Conservation (phyloP, 208 protist species). For the Hexamita inflata region DNA sequence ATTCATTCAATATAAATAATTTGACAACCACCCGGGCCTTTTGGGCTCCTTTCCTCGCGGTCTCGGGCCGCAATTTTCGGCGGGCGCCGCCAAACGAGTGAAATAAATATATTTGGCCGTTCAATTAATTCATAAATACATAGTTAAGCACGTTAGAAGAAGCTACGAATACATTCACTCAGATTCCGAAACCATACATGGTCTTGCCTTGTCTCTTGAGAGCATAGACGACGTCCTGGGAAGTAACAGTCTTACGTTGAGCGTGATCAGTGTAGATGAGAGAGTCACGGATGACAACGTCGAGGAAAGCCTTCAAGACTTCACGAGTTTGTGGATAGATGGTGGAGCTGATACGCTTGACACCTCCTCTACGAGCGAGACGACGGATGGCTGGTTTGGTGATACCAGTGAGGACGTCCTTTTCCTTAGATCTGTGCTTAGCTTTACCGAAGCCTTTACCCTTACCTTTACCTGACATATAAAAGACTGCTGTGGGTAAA, state of each 20-base stretch:
- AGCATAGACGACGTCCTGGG: conserved; percentile 78
- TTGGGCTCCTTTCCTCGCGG: too few relatives aligned
- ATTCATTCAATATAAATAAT: too few relatives aligned
- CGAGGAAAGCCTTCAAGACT: conserved; percentile 69
- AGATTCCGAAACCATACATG: conserved; percentile 70
- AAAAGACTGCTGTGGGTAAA: too few relatives aligned
- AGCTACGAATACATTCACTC: too few relatives aligned
- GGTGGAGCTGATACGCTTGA: conserved; percentile 65
- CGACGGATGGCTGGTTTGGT: conserved; percentile 58
- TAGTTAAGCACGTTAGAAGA: too few relatives aligned
- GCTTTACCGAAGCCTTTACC: conserved; percentile 23
- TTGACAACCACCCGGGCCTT: too few relatives aligned
- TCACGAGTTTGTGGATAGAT: conserved; percentile 73
- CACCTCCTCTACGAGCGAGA: conserved; percentile 66
- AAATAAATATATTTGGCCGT: too few relatives aligned
- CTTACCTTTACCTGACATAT: conserved; percentile 23
- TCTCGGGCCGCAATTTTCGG: too few relatives aligned
- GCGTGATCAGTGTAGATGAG: conserved; percentile 81
- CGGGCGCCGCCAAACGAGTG: too few relatives aligned
- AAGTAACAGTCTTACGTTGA: conserved; percentile 71
- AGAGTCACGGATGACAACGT: conserved; percentile 70
- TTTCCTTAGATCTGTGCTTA: conserved; percentile 17
- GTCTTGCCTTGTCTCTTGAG: conserved; percentile 76
- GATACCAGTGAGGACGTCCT: conserved; percentile 1
- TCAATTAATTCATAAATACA: too few relatives aligned